Evolutionary conservation across 805 yeast species (phyloP), one percentile per base, ranked within the genome.

Genomic region (Metschnikowia drakensbergensis): DNA sequence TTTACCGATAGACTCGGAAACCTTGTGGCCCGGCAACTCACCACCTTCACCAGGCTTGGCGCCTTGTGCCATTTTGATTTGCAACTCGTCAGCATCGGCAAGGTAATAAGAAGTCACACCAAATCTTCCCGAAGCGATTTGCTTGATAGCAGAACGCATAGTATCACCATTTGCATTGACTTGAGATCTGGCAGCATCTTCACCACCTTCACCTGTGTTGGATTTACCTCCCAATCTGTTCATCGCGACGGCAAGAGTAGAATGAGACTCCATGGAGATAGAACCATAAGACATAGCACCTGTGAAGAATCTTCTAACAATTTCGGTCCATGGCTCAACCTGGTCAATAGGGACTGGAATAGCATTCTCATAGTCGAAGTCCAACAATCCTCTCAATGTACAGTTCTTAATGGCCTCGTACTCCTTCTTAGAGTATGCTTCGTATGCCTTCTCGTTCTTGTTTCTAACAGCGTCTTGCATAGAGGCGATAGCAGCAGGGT

Each of bases 21-120:
- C 99, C 71, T 92, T 92, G 73, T 87, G 86, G 51, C 96, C 96
- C 33, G 97, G 97, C 58, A 90, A 77, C 71, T 94, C 98, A 78
- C 99, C 99, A 78, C 99, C 99, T 76, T 94, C 98, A 75, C 98
- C 99, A 8, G 98, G 98, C 72, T 92, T 92, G 47, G 99, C 99
- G 73, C 99, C 98, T 73, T 92, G 99, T 7, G 98, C 98, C 91
- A 92, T 90, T 74, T 92, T 92, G 69, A 92, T 94, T 72, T 92
- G 99, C 54, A 92, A 82, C 74, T 92, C 98, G 62, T 92, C 98
- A 37, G 98, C 96, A 71, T 92, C 98, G 33, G 97, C 83, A 60
- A 92, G 76, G 68, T 94, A 92, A 70, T 85, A 82, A 3, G 97
- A 89, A 3, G 99, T 92, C 45, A 92, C 99, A 76, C 99, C 99